These are phyloP conservation scores for Diaporthe australafricana DNA, from an alignment of 2,329 filamentous ascomycete genomes.

Conservation along the genomic window DNA sequence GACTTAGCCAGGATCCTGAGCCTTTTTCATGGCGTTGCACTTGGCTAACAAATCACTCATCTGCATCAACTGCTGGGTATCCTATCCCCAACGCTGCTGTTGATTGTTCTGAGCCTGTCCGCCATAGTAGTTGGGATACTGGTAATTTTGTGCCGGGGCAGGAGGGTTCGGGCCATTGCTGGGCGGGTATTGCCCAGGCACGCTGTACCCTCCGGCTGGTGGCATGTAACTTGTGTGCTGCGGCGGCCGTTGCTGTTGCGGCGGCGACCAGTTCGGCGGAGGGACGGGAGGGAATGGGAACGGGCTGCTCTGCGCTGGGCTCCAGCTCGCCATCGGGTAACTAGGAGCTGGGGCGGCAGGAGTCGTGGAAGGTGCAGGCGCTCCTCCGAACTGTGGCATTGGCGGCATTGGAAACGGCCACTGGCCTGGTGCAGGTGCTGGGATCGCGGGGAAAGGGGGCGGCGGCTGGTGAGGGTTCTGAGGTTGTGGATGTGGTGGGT, in stretches of 20 bases:
- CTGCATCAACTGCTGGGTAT: constrained; percentile 15
- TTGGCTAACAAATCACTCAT: constrained; percentile 15
- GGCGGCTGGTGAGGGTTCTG: constrained; percentile 42
- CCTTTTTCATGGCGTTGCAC: constrained; percentile 1
- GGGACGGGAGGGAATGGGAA: constrained; percentile 35
- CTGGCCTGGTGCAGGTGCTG: constrained; percentile 37
- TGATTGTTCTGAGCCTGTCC: constrained; percentile 36
- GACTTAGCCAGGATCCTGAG: not conserved
- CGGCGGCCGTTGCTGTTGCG: constrained; percentile 24
- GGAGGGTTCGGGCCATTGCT: constrained; percentile 29
- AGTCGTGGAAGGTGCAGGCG: constrained; percentile 28
- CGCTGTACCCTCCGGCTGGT: constrained; percentile 34
- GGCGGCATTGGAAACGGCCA: constrained; percentile 40
- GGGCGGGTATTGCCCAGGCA: constrained; percentile 34
- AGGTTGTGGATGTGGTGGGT: constrained; percentile 32
- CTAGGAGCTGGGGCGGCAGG: constrained; percentile 34
- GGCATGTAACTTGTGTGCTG: constrained; percentile 35
- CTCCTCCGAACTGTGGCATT: constrained; percentile 35
- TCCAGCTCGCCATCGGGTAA: constrained; percentile 35
- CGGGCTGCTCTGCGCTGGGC: constrained; percentile 31
- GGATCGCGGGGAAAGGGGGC: constrained; percentile 40
- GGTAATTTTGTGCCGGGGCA: constrained; percentile 32
- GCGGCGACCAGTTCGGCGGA: constrained; percentile 33
- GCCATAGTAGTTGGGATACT: constrained; percentile 37
- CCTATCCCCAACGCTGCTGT: constrained; percentile 37